Conservation (phyloP, 345 rosid species). For the Isatis tinctoria region DNA sequence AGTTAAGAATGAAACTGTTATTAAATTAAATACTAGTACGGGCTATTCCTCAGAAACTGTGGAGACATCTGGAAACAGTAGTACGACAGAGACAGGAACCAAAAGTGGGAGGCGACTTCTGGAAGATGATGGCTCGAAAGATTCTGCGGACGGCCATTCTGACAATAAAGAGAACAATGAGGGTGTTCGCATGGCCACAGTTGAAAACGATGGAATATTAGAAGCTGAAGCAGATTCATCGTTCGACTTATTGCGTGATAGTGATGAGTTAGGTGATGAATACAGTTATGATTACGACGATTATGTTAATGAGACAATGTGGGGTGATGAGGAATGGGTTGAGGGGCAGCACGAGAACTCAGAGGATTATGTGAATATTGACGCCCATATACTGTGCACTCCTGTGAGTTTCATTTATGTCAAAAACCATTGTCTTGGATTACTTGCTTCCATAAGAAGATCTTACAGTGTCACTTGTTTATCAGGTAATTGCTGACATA, state of each 20-base stretch:
- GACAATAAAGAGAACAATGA: slow-evolving; percentile 43
- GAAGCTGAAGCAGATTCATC: slow-evolving; percentile 92
- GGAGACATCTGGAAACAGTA: slow-evolving; percentile 37
- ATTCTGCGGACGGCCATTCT: slow-evolving; percentile 43
- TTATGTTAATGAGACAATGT: slow-evolving; percentile 76
- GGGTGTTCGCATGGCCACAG: slow-evolving; percentile 57
- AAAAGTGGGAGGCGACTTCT: slow-evolving; percentile 72
- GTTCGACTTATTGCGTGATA: slow-evolving; percentile 86
- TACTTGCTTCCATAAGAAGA: slow-evolving; percentile 21
- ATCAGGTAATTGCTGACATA: slow-evolving; percentile 94
- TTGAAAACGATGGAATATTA: slow-evolving; percentile 71
- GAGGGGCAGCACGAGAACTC: slow-evolving; percentile 77
- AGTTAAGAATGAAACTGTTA: slow-evolving; percentile 34
- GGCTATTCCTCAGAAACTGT: slow-evolving; percentile 38
- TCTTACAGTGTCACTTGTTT: slow-evolving; percentile 26
- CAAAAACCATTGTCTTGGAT: slow-evolving; percentile 5
- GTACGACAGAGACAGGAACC: slow-evolving; percentile 39
- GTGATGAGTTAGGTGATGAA: slow-evolving; percentile 88
- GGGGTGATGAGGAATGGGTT: slow-evolving; percentile 98
- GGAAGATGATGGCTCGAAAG: slow-evolving; percentile 53
- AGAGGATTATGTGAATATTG: slow-evolving; percentile 91
- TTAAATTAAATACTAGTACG: slow-evolving; percentile 36
- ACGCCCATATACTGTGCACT: slow-evolving; percentile 87
- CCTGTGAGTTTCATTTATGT: slow-evolving; percentile 64
- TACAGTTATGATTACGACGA: slow-evolving; percentile 92